Conservation (phyloP, 2,329 filamentous ascomycete genomes). For the Fusarium humuli region DNA sequence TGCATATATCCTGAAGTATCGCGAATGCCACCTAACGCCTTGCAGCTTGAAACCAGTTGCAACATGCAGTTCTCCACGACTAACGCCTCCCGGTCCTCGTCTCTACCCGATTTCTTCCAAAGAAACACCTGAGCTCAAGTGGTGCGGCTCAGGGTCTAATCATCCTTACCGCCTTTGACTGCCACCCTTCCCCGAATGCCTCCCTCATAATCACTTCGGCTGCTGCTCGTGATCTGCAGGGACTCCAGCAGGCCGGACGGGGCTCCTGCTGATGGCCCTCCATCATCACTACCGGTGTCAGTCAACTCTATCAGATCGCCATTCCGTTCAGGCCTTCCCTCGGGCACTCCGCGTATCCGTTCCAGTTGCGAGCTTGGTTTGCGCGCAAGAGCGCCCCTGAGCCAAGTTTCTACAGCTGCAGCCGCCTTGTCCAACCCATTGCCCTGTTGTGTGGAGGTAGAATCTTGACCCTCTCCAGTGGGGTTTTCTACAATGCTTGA, state of each 20-base stretch:
- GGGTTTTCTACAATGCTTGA: conserved; percentile 64
- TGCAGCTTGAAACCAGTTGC: conserved; percentile 36
- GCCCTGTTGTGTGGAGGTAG: conserved; percentile 59
- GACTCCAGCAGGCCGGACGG: conserved; percentile 49
- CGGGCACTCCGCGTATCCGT: conserved; percentile 54
- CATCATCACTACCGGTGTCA: conserved; percentile 70
- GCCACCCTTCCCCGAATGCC: conserved; percentile 54
- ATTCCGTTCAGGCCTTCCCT: conserved; percentile 52
- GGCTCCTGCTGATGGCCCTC: conserved; percentile 46
- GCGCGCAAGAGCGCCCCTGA: conserved; percentile 81
- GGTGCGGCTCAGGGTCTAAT: conserved; percentile 11
- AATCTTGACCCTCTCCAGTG: conserved; percentile 61
- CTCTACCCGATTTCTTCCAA: conserved; percentile 1
- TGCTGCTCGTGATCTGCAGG: conserved; percentile 49
- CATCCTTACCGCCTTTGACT: conserved; percentile 51
- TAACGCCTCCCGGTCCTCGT: conserved; percentile 28
- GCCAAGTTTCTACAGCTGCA: conserved; percentile 89
- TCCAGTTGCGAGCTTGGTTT: conserved; percentile 64
- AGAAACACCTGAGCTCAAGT: background rate
- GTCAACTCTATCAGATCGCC: conserved; percentile 79
- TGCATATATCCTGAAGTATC: conserved; percentile 40
- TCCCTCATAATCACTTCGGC: conserved; percentile 55
- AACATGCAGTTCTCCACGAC: conserved; percentile 37
- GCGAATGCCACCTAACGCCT: conserved; percentile 42
- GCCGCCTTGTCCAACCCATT: conserved; percentile 82